Evolutionary conservation across 345 rosid species (phyloP), one percentile per base, ranked within the genome.

Genomic region (Moricandia arvensis): DNA sequence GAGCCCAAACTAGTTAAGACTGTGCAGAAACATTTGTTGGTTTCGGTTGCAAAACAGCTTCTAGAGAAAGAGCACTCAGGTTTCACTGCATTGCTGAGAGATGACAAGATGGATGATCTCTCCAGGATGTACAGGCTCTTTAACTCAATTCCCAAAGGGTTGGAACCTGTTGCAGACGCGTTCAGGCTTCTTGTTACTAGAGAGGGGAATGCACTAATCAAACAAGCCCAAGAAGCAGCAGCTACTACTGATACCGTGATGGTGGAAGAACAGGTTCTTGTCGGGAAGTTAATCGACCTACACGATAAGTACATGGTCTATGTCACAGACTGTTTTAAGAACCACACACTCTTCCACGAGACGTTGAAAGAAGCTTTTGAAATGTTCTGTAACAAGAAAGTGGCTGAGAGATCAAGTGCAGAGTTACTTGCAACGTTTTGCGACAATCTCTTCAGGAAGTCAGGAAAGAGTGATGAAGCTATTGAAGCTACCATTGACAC

Each of bases 41-140:
- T 86, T 10, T 68, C 55, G 0, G 75, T 83, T 77, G 85, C 84
- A 11, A 84, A 76, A 75, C 85, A 83, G 59, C 82, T 95, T 63
- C 79, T 95, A 74, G 97, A 90, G 59, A 95, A 90, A 69, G 96
- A 92, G 81, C 74, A 87, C 75, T 93, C 97, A 24, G 99, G 99
- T 49, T 93, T 89, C 64, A 85, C 49, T 24, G 83, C 91, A 6
- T 83, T 93, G 84, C 93, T 95, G 33, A 82, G 87, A 78, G 91
- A 95, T 34, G 89, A 86, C 72, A 95, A 89, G 80, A 33, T n/a
- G 69, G 58, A 13, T 12, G 99, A 96, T 80, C 87, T 93, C 73
- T 88, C 97, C 4, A 88, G 97, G 85, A 89, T 89, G 91, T 88
- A 81, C 80, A 87, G 87, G 83, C 99, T 93, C 54, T 96, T 81